Evolutionary conservation across 1,284 basidiomycete species (phyloP).

Genomic region (Ceratobasidium sp.): DNA sequence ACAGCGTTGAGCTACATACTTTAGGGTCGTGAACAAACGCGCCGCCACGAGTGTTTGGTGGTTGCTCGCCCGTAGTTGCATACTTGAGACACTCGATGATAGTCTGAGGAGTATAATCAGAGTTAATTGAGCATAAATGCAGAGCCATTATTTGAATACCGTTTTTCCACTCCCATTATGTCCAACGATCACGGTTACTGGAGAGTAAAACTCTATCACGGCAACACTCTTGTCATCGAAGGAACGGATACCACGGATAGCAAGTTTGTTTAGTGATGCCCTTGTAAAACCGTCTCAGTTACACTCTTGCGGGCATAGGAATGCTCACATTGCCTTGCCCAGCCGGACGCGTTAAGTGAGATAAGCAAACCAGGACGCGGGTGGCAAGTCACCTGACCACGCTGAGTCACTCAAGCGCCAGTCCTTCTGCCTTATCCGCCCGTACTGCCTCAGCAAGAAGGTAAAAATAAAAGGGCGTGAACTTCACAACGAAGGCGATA

Average conservation of each 20-base stretch:
- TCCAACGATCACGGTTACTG: conserved; percentile 98
- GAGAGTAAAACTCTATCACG: conserved; percentile 97
- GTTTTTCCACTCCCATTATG: conserved; percentile 99
- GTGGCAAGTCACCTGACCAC: conserved; percentile 24
- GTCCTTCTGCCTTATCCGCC: not conserved
- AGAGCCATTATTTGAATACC: conserved; percentile 56
- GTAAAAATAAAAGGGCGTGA: not conserved
- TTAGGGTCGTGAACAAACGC: conserved; percentile 99
- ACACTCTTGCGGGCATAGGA: not conserved
- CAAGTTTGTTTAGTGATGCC: conserved; percentile 90
- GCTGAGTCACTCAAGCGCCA: not conserved
- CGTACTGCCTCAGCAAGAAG: conserved; percentile 34
- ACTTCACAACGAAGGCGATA: conserved; percentile 6
- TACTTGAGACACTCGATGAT: conserved; percentile 99
- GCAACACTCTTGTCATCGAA: conserved; percentile 96
- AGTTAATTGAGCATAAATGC: not conserved
- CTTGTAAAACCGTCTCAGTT: conserved; percentile 60
- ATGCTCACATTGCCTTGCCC: conserved; percentile 35
- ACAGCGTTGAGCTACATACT: conserved; percentile 53
- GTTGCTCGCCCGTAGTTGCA: conserved; percentile 97
- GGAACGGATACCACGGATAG: conserved; percentile 83
- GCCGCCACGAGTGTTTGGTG: conserved; percentile 97
- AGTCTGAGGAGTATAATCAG: conserved; percentile 64
- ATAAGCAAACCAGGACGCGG: conserved; percentile 31
- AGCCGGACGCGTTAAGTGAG: conserved; percentile 29